Percentiles rank a stretch among this genome's conserved stretches.
Evolutionary conservation across 768 basidiomycete genomes (phyloP).

Genomic region (Mycena epipterygia): DNA sequence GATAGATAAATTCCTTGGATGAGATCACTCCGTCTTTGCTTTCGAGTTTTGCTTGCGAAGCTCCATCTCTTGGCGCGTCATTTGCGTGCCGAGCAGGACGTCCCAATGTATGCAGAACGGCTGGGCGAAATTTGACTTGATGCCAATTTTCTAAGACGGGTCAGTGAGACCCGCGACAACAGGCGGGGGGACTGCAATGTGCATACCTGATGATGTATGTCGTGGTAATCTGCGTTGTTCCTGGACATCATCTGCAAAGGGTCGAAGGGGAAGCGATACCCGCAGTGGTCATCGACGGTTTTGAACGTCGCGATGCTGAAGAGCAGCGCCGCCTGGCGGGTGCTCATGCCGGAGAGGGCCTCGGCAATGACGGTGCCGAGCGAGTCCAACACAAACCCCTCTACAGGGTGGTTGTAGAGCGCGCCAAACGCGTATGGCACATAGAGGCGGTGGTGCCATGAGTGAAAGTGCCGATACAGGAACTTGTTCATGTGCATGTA

Average conservation of each 20-base stretch:
- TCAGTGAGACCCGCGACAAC: background rate
- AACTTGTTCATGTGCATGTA: constrained; percentile 91
- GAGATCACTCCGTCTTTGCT: constrained; percentile 47
- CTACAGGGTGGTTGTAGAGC: constrained; percentile 96
- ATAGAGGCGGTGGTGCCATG: constrained; percentile 95
- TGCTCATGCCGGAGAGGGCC: constrained; percentile 71
- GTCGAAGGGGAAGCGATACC: constrained; percentile 91
- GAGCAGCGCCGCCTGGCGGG: constrained; percentile 87
- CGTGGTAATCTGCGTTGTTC: constrained; percentile 98
- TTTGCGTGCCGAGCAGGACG: constrained; percentile 82
- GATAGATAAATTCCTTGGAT: background rate
- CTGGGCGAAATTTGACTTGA: constrained; percentile 96
- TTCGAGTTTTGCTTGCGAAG: constrained; percentile 56
- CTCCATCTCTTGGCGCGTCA: constrained; percentile 80
- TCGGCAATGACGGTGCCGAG: constrained; percentile 87
- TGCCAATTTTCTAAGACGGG: constrained; percentile 72
- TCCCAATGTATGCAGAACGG: constrained; percentile 99
- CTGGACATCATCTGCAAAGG: constrained; percentile 87
- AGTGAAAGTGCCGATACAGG: constrained; percentile 93
- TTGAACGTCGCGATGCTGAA: constrained; percentile 90
- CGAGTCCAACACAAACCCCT: constrained; percentile 92
- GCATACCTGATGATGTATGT: constrained; percentile 94
- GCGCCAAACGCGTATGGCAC: constrained; percentile 98
- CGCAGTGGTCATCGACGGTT: constrained; percentile 97
- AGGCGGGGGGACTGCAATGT: background rate